Percentiles rank a stretch among this genome's conserved stretches.
These are phyloP conservation scores for Candida corydali DNA, from an alignment of 805 yeast genomes.

Conservation along the genomic window DNA sequence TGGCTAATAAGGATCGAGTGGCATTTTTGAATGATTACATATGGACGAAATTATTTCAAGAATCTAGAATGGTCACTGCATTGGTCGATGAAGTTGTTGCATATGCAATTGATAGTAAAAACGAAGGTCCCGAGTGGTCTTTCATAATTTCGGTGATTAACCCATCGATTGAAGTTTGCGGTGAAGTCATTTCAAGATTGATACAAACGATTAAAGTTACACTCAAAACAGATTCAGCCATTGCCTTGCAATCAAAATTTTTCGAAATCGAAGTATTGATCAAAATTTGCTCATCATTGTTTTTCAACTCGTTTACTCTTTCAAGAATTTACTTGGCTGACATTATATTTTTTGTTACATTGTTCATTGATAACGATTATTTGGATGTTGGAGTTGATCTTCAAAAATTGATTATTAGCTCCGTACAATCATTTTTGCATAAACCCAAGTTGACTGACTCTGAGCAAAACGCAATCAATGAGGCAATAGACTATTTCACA, in stretches of 20 bases:
- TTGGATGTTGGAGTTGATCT: slow-evolving; percentile 57
- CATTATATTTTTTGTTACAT: slow-evolving; percentile 60
- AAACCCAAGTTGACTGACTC: slow-evolving; percentile 45
- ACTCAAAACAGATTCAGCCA: slow-evolving; percentile 36
- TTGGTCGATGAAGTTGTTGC: slow-evolving; percentile 72
- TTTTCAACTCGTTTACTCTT: slow-evolving; percentile 63
- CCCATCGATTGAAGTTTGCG: slow-evolving; percentile 72
- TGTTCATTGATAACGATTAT: slow-evolving; percentile 51
- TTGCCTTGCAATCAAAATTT: slow-evolving; percentile 49
- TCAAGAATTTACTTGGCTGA: slow-evolving; percentile 70
- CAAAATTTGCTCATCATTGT: slow-evolving; percentile 56
- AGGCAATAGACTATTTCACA: slow-evolving; percentile 43
- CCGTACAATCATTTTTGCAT: slow-evolving; percentile 64
- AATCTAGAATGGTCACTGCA: slow-evolving; percentile 52
- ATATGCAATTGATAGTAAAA: slow-evolving; percentile 70
- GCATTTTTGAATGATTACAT: slow-evolving; percentile 54
- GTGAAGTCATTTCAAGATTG: slow-evolving; percentile 56
- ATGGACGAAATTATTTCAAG: slow-evolving; percentile 65
- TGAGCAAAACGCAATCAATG: slow-evolving; percentile 40
- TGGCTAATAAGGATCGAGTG: slow-evolving; percentile 43
- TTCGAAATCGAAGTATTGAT: slow-evolving; percentile 68
- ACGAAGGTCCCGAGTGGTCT: slow-evolving; percentile 70
- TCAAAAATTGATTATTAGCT: slow-evolving; percentile 59
- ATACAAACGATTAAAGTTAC: slow-evolving; percentile 51
- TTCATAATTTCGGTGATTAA: slow-evolving; percentile 60